These are phyloP conservation scores for Lagenaria siceraria DNA, from an alignment of 306 rosid species.

Conservation along the genomic window DNA sequence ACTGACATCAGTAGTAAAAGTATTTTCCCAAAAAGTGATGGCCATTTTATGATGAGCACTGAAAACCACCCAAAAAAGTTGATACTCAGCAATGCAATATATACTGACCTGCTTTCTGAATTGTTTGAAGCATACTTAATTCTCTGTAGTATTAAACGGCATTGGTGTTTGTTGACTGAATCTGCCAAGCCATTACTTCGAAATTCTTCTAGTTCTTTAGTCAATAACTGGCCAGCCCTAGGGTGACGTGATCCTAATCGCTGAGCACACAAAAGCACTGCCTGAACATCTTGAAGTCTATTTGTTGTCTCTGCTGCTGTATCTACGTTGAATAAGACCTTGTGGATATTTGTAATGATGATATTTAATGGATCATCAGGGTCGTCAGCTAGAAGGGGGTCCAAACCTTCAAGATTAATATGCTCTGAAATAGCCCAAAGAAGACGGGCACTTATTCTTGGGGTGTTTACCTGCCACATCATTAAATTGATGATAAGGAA, in stretches of 20 bases:
- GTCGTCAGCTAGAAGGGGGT: conserved; percentile 96
- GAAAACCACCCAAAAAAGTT: not conserved
- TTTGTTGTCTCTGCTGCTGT: conserved; percentile 73
- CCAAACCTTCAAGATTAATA: conserved; percentile 91
- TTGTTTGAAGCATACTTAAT: conserved; percentile 69
- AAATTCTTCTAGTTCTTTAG: conserved; percentile 92
- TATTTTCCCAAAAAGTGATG: not conserved
- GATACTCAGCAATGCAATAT: conserved; percentile 4
- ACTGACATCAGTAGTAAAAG: not conserved
- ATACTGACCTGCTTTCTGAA: conserved; percentile 57
- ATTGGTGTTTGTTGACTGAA: conserved; percentile 96
- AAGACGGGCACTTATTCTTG: conserved; percentile 82
- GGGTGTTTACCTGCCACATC: conserved; percentile 70
- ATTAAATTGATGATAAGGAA: conserved; percentile 6
- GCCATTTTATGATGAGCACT: not conserved
- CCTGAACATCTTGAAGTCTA: conserved; percentile 95
- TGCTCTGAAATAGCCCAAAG: conserved; percentile 94
- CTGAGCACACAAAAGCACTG: conserved; percentile 81
- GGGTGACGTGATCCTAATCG: conserved; percentile 85
- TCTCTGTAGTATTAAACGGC: conserved; percentile 87
- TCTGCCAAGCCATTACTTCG: conserved; percentile 58
- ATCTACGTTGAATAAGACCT: conserved; percentile 74
- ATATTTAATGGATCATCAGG: conserved; percentile 93
- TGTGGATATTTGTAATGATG: conserved; percentile 62
- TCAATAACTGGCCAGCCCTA: conserved; percentile 80